phyloP scores from a whole-genome alignment of 768 basidiomycete genomes.

The Mycena albidolilacea region DNA sequence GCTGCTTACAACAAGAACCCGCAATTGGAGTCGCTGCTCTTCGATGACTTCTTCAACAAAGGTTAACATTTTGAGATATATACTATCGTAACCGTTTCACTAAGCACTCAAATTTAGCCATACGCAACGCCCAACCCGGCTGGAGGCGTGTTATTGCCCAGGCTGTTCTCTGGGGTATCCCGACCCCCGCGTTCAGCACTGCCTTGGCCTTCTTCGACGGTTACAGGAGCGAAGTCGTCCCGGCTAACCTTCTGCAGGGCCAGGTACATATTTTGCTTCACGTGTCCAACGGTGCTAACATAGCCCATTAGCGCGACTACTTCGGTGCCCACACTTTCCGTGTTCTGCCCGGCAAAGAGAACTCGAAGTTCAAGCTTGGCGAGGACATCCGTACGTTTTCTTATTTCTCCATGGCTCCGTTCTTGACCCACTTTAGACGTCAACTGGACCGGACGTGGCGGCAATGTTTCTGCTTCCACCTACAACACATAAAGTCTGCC shows the following conservation, averaged over 20 bases:
- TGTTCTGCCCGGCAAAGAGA: conserved; percentile 93
- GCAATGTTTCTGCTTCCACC: conserved; percentile 91
- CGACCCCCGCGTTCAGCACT: conserved; percentile 97
- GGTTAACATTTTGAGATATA: conserved; percentile 55
- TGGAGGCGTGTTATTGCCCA: conserved; percentile 99
- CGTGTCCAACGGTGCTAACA: conserved; percentile 8
- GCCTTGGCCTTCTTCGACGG: conserved; percentile 99
- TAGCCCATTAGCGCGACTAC: conserved; percentile 87
- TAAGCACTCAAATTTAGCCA: conserved; percentile 62
- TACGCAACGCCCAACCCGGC: conserved; percentile 95
- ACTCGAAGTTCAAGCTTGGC: conserved; percentile 81
- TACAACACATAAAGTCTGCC: conserved; percentile 69
- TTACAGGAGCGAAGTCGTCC: conserved; percentile 94
- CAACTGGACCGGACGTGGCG: conserved; percentile 99
- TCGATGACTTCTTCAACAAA: conserved; percentile 98
- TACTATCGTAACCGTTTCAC: conserved; percentile 4
- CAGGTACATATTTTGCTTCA: conserved; percentile 66
- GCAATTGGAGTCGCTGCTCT: conserved; percentile 91
- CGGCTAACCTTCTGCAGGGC: conserved; percentile 95
- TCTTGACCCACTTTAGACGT: conserved; percentile 70
- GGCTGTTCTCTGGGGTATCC: conserved; percentile 97
- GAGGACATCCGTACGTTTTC: conserved; percentile 87
- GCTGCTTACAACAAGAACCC: conserved; percentile 89
- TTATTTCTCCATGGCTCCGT: conserved; percentile 20
- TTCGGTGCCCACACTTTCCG: conserved; percentile 99